These are phyloP conservation scores for Danielia oregonensis DNA, from an alignment of 805 yeast species.

Conservation along the genomic window DNA sequence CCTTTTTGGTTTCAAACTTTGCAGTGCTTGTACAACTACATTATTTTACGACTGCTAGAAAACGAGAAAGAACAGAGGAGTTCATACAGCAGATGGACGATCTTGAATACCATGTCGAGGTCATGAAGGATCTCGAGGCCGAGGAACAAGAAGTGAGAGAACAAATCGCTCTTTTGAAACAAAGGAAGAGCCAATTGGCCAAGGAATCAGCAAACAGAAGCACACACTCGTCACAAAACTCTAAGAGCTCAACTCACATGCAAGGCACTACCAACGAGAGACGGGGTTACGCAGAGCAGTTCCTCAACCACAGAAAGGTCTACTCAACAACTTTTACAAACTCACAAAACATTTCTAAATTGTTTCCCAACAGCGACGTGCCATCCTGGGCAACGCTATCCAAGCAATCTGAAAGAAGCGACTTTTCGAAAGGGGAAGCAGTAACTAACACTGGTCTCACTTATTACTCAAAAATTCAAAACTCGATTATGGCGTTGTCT, in stretches of 20 bases:
- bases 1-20: conserved; percentile 16
- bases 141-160: conserved; percentile 9
- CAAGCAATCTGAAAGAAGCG: too few relatives aligned
- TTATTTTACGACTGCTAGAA: conserved; percentile 9
- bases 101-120: conserved; percentile 12
- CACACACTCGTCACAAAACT: too few relatives aligned
- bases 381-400: too few relatives aligned
- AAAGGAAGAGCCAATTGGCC: too few relatives aligned
- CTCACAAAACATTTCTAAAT: conserved; percentile 7
- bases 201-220: too few relatives aligned
- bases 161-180: conserved; percentile 8
- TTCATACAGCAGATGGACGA: conserved; percentile 10
- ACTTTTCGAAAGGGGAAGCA: too few relatives aligned
- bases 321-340: conserved; percentile 10
- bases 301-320: conserved; percentile 10
- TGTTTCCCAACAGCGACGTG: conserved; percentile 5
- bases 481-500: conserved; percentile 20
- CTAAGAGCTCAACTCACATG: too few relatives aligned
- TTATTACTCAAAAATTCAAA: conserved; percentile 18
- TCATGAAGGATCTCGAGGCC: conserved; percentile 12
- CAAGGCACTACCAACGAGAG: too few relatives aligned
- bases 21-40: conserved; percentile 14
- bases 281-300: too few relatives aligned
- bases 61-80: conserved; percentile 6
- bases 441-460: conserved; percentile 8